phyloP scores from a whole-genome alignment of 768 basidiomycete species.

The Boletus rubropictus region DNA sequence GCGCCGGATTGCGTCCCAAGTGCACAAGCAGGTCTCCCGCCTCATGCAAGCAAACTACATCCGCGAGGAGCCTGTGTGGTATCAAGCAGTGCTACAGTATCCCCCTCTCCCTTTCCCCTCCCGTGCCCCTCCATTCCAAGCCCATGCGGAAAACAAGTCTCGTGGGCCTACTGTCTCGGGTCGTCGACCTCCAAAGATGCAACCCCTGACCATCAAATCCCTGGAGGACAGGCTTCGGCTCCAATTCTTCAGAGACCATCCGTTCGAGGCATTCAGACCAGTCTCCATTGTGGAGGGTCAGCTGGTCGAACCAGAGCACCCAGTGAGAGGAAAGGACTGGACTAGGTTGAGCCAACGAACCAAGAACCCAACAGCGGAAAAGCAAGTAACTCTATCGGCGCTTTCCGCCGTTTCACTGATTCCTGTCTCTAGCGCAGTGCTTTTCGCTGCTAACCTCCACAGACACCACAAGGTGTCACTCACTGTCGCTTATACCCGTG shows the following conservation, averaged over 20 bases:
- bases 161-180: conserved; percentile 22
- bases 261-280: conserved; percentile 89
- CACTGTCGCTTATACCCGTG: conserved; percentile 72
- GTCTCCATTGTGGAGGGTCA: conserved; percentile 69
- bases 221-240: conserved; percentile 80
- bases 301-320: conserved; percentile 49
- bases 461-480: conserved; percentile 56
- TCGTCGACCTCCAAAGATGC: conserved; percentile 36
- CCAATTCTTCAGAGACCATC: conserved; percentile 94
- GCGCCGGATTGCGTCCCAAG: conserved; percentile 77
- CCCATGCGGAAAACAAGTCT: conserved; percentile 35
- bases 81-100: conserved; percentile 74
- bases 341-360: conserved; percentile 74
- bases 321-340: conserved; percentile 62
- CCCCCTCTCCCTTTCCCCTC: conserved; percentile 87
- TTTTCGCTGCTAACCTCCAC: conserved; percentile 76
- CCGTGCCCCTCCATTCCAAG: conserved; percentile 52
- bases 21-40: conserved; percentile 82
- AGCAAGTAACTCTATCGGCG: conserved; percentile 50
- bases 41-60: conserved; percentile 64
- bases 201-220: conserved; percentile 63
- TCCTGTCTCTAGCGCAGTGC: conserved; percentile 54
- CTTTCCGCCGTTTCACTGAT: conserved; percentile 5
- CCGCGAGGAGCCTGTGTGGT: conserved; percentile 72
- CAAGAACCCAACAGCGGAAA: conserved; percentile 79